Base-by-base conservation (phyloP, 306 rosid species). In the Medicago lupulina region DNA sequence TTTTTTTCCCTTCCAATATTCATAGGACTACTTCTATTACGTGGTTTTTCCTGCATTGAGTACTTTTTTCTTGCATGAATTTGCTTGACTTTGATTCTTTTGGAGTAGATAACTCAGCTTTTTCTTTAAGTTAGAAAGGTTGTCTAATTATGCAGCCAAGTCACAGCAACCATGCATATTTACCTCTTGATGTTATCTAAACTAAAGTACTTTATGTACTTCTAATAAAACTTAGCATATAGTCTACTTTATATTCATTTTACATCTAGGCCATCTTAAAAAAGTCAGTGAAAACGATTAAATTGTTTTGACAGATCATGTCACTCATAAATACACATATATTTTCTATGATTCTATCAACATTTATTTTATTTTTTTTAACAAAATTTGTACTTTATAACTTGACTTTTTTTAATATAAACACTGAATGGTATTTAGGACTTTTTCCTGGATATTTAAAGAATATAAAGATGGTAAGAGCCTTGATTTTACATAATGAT, bases 91-190 rank as follows among this genome's bases (percentile, higher is more conserved):
- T 10, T 8, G 10, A 21, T 43, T n/a, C 53, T 54, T 19, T 40
- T 53, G 34, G 0, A 16, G 66, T 41, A 15, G 39, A 18, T 25
- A 77, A 59, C 60, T 81, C 67, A 21, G 23, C 41, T 67, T 77
- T 15, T 70, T 62, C 12, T 39, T 25, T 66, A 43, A 61, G 34
- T 9, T 74, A 21, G 61, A 28, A 8, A 40, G 11, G 21, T 3
- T 54, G 40, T 72, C 79, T 46, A 34, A 57, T 21, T 54, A 65
- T 64, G 34, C 25, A 76, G 46, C 38, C 17, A 36, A 41, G 36
- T 76, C 66, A 65, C 16, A 46, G 58, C 46, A 11, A n/a, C 55
- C 58, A 65, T 55, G 41, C 41, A 59, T 71, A 64, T 82, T 65
- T 64, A 76, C 57, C 53, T 71, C 58, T 55, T 31, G 62, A 40